These are phyloP conservation scores for Suhomyces panamericanus DNA, from an alignment of 1,139 yeast genomes.

Conservation along the genomic window DNA sequence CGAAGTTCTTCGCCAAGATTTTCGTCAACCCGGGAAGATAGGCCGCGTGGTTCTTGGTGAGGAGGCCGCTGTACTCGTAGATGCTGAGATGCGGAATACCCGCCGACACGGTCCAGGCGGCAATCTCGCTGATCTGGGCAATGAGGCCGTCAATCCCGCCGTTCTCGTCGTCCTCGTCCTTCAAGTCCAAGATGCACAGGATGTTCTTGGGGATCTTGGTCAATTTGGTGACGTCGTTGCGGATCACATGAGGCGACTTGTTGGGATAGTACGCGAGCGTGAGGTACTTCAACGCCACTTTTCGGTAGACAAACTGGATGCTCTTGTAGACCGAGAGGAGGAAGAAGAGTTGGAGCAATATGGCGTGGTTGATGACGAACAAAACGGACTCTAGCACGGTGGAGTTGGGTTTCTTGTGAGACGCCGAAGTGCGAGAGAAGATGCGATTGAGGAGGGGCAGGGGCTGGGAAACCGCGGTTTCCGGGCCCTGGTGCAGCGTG, in stretches of 20 bases:
- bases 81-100: conserved; percentile 73
- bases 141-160: conserved; percentile 86
- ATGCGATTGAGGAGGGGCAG: conserved; percentile 1
- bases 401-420: background rate
- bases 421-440: background rate
- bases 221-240: conserved; percentile 75
- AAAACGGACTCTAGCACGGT: conserved; percentile 4
- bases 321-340: conserved; percentile 57
- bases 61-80: conserved; percentile 76
- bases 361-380: conserved; percentile 30
- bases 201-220: conserved; percentile 75
- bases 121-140: conserved; percentile 71
- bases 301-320: conserved; percentile 53
- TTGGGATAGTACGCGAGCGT: conserved; percentile 76
- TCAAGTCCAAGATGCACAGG: conserved; percentile 69
- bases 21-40: conserved; percentile 57
- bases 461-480: background rate
- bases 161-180: conserved; percentile 76
- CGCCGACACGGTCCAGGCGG: conserved; percentile 86
- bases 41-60: conserved; percentile 42
- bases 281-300: conserved; percentile 55
- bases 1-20: conserved; percentile 60
- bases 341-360: conserved; percentile 56
- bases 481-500: background rate
- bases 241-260: conserved; percentile 80